phyloP scores from a whole-genome alignment of 1,284 basidiomycete genomes.

The Phylloporus sp. region DNA sequence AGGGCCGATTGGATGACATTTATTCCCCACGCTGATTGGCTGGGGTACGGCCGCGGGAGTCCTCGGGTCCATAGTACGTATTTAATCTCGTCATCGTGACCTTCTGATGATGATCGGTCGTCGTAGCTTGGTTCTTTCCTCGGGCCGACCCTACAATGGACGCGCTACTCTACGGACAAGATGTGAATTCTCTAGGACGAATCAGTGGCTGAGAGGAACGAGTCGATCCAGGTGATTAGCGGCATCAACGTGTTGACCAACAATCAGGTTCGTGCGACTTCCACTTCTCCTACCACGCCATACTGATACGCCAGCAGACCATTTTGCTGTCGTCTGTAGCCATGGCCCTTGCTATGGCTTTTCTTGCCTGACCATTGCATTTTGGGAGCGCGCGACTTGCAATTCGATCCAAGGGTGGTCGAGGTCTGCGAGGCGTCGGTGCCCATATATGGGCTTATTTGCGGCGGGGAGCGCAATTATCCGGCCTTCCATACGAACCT shows the following conservation, averaged over 20 bases:
- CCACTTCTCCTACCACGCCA: not conserved
- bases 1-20: constrained; percentile 41
- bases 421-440: no score
- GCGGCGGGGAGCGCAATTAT: no score
- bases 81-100: not conserved
- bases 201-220: constrained; percentile 29
- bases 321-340: constrained; percentile 49
- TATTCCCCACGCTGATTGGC: constrained; percentile 51
- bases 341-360: constrained; percentile 44
- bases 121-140: constrained; percentile 80
- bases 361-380: constrained; percentile 27
- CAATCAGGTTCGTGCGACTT: constrained; percentile 61
- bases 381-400: no score
- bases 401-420: no score
- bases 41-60: no score
- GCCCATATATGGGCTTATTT: no score
- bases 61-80: constrained; percentile 75
- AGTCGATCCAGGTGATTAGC: constrained; percentile 59
- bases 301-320: constrained; percentile 40
- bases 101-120: constrained; percentile 2
- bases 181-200: no score
- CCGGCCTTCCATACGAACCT: no score
- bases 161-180: no score
- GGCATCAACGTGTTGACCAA: constrained; percentile 80
- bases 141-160: constrained; percentile 88